Percentiles rank a stretch among this genome's conserved stretches.
phyloP scores from a whole-genome alignment of 805 yeast genomes.

The Ogataea minuta region DNA sequence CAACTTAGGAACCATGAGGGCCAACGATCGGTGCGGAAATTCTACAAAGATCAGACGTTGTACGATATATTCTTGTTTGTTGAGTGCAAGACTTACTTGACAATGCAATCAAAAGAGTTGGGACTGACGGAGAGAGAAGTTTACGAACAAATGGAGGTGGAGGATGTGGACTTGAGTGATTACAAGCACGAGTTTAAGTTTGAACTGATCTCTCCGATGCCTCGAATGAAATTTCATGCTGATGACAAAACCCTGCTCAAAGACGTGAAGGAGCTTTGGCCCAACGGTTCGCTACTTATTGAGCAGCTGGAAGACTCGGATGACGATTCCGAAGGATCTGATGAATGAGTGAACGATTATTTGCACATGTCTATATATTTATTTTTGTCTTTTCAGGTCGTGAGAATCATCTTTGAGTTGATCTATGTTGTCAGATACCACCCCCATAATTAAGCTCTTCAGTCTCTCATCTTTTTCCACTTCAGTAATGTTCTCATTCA shows the following conservation, averaged over 20 bases:
- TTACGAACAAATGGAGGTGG: constrained; percentile 8
- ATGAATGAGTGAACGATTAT: constrained; percentile 5
- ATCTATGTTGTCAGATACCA: constrained; percentile 49
- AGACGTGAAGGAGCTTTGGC: constrained; percentile 35
- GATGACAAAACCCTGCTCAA: constrained; percentile 14
- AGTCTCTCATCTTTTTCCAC: constrained; percentile 81
- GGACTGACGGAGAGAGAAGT: constrained; percentile 14
- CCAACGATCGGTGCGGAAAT: constrained; percentile 43
- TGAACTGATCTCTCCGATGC: constrained; percentile 37
- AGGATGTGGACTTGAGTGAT: constrained; percentile 8
- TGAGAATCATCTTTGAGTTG: constrained; percentile 20
- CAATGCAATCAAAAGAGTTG: constrained; percentile 10
- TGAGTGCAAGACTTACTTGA: constrained; percentile 37
- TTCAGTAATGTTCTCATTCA: constrained; percentile 45
- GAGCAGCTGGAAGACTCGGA: constrained; percentile 28
- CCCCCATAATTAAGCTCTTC: constrained; percentile 61
- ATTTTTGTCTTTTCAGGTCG: constrained; percentile 25
- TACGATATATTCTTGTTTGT: constrained; percentile 51
- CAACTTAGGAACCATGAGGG: constrained; percentile 59
- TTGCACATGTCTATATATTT: constrained; percentile 1
- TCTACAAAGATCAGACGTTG: constrained; percentile 39
- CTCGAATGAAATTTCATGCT: constrained; percentile 32
- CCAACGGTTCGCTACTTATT: constrained; percentile 37
- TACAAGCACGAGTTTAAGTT: constrained; percentile 31
- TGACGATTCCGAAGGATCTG: constrained; percentile 15